Evolutionary conservation across 345 rosid genomes (phyloP).

Genomic region (Gossypium herbaceum): DNA sequence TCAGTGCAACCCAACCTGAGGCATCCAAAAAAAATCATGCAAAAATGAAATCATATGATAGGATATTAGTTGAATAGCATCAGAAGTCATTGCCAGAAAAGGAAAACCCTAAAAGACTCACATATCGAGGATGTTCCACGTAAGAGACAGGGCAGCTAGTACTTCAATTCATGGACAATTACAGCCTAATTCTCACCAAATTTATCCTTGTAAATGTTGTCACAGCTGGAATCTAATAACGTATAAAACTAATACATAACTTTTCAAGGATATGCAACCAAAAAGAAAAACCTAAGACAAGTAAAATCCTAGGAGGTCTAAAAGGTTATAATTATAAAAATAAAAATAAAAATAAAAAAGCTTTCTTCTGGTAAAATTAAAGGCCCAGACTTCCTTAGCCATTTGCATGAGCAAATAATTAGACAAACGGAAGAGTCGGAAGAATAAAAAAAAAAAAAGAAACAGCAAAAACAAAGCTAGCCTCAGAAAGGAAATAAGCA

Average conservation of each 20-base stretch:
- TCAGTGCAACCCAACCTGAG: conserved; percentile 24
- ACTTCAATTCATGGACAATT: not conserved
- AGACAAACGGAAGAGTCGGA: not conserved
- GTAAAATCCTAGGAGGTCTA: not conserved
- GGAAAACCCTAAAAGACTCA: not conserved
- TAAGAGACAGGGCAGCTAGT: not conserved
- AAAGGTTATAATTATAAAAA: not conserved
- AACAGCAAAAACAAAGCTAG: not conserved
- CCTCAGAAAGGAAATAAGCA: not conserved
- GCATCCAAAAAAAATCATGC: conserved; percentile 17
- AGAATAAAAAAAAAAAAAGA: too few relatives aligned
- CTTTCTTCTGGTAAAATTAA: not conserved
- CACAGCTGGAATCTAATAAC: not conserved
- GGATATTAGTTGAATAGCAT: not conserved
- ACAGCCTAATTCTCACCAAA: not conserved
- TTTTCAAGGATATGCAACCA: not conserved
- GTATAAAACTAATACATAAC: not conserved
- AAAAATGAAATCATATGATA: not conserved
- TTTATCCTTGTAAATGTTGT: not conserved
- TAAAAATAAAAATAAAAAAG: not conserved
- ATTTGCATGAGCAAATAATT: conserved; percentile 3
- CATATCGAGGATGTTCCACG: not conserved
- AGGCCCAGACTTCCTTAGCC: not conserved
- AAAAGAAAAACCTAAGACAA: not conserved
- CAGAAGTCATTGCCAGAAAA: not conserved